Evolutionary conservation across 768 basidiomycete species (phyloP).

Genomic region (Boletus pseudopeckii): DNA sequence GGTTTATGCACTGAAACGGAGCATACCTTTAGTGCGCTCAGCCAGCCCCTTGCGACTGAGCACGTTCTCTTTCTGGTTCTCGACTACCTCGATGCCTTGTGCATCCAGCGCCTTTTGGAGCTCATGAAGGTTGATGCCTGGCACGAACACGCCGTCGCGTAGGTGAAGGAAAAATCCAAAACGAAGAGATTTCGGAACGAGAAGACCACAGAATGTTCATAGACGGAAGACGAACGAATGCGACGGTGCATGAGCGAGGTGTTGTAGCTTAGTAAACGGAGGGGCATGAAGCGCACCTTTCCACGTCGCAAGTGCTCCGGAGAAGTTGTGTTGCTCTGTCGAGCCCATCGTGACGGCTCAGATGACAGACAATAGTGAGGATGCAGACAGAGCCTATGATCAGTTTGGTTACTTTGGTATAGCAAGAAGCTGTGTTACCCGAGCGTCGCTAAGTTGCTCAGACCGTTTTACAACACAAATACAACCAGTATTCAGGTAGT

Average conservation of each 20-base stretch:
- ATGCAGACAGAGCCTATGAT: no score
- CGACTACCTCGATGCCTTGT: conserved; percentile 93
- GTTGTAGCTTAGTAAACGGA: background rate
- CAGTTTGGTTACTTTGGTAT: background rate
- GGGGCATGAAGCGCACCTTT: conserved; percentile 51
- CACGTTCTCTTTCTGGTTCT: conserved; percentile 97
- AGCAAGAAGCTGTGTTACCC: background rate
- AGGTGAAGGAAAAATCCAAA: background rate
- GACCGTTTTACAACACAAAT: background rate
- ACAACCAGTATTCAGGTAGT: background rate
- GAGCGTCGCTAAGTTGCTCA: background rate
- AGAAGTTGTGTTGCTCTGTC: conserved; percentile 74
- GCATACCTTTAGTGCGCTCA: conserved; percentile 88
- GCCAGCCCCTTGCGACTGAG: conserved; percentile 91
- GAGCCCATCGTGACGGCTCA: conserved; percentile 17
- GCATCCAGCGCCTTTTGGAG: conserved; percentile 90
- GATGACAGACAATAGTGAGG: background rate
- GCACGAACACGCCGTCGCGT: background rate
- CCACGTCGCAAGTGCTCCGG: conserved; percentile 90
- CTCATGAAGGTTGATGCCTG: conserved; percentile 85
- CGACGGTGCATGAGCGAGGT: conserved; percentile 1
- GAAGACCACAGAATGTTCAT: background rate
- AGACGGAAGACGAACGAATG: background rate
- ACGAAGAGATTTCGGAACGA: background rate
- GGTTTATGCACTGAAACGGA: no score